Conservation (phyloP, 495 filamentous ascomycete genomes). For the Daldinia concentrica region DNA sequence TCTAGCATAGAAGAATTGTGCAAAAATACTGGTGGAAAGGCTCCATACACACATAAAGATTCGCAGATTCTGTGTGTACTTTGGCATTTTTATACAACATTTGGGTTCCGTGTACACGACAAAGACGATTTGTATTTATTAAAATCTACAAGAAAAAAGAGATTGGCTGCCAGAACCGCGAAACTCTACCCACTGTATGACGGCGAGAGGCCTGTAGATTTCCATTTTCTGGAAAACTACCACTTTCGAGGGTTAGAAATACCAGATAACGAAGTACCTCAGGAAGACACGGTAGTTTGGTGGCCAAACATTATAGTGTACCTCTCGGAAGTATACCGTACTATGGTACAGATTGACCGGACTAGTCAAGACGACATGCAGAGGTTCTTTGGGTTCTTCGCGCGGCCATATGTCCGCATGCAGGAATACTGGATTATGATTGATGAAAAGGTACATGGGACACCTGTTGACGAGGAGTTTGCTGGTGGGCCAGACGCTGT, state of each 20-base stretch:
- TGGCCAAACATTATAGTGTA: constrained; percentile 17
- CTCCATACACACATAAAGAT: background rate
- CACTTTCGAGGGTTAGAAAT: background rate
- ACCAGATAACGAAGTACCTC: background rate
- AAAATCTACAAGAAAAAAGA: background rate
- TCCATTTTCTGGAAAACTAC: constrained; percentile 16
- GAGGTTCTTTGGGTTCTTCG: constrained; percentile 18
- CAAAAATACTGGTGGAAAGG: no score
- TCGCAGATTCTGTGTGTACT: background rate
- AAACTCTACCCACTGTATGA: constrained; percentile 10
- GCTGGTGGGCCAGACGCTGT: background rate
- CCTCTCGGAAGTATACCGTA: constrained; percentile 11
- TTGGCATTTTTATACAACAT: background rate
- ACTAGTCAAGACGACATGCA: background rate
- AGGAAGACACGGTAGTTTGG: background rate
- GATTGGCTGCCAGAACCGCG: background rate
- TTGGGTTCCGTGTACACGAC: background rate
- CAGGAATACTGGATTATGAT: constrained; percentile 21
- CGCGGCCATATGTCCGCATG: constrained; percentile 8
- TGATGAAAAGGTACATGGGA: background rate
- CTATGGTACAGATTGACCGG: background rate
- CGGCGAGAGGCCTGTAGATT: constrained; percentile 6
- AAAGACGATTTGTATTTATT: background rate
- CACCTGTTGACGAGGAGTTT: background rate
- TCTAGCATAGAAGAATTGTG: no score